Conservation (phyloP, 2,329 filamentous ascomycete species). For the Waltergamsia citrina region DNA sequence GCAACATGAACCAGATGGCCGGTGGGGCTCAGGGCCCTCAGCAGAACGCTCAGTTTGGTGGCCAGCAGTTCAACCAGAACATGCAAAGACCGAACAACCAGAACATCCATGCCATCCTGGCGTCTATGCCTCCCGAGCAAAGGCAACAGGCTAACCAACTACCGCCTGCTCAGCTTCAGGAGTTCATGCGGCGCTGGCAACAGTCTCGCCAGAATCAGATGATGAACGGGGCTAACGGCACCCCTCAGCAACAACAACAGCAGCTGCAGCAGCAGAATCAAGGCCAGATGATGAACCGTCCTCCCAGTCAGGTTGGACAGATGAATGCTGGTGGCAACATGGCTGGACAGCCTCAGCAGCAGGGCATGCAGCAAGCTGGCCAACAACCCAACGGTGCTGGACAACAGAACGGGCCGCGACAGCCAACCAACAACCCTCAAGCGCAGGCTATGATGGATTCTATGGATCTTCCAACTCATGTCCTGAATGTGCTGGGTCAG, state of each 20-base stretch:
- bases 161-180: conserved; percentile 39
- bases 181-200: conserved; percentile 41
- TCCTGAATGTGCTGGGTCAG: conserved; percentile 14
- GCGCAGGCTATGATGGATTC: conserved; percentile 32
- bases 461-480: conserved; percentile 33
- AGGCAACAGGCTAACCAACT: conserved; percentile 31
- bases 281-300: conserved; percentile 20
- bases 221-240: too few relatives aligned
- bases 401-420: conserved; percentile 11
- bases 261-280: too few relatives aligned
- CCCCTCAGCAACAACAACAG: conserved; percentile 16
- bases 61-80: conserved; percentile 42
- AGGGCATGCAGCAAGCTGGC: conserved; percentile 16
- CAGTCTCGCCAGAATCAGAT: conserved; percentile 23
- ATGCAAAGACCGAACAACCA: conserved; percentile 35
- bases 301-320: conserved; percentile 18
- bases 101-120: conserved; percentile 28
- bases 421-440: conserved; percentile 15
- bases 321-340: conserved; percentile 18
- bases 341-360: conserved; percentile 15
- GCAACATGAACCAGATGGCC: conserved; percentile 30
- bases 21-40: conserved; percentile 27
- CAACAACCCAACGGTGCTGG: conserved; percentile 11
- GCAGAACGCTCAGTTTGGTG: conserved; percentile 34
- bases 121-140: conserved; percentile 35